Evolutionary conservation across 768 basidiomycete species (phyloP).

Genomic region (Rhodocollybia butyracea): DNA sequence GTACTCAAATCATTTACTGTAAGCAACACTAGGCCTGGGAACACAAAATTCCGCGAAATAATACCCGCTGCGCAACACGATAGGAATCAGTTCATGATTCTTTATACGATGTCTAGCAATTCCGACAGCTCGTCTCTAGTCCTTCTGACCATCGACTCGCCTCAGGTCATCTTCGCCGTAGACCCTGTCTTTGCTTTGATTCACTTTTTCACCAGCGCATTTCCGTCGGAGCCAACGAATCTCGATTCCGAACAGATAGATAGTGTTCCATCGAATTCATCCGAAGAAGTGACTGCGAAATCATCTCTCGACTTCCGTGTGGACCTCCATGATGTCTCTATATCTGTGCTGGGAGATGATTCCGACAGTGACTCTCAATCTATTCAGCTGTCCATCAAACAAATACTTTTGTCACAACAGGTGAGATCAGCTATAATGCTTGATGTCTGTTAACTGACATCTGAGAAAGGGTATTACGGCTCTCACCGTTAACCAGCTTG

Average conservation of each 20-base stretch:
- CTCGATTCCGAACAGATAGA: conserved; percentile 11
- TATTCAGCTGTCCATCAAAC: conserved; percentile 79
- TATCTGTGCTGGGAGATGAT: conserved; percentile 87
- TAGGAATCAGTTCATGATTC: conserved; percentile 89
- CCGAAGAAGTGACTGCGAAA: conserved; percentile 13
- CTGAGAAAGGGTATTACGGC: conserved; percentile 68
- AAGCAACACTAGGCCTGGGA: conserved; percentile 80
- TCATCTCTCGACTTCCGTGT: conserved; percentile 61
- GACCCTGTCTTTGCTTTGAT: conserved; percentile 90
- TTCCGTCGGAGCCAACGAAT: conserved; percentile 18
- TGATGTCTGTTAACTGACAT: not conserved
- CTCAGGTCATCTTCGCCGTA: conserved; percentile 86
- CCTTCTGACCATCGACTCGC: conserved; percentile 88
- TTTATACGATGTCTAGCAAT: conserved; percentile 78
- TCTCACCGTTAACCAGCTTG: conserved; percentile 73
- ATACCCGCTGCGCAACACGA: conserved; percentile 88
- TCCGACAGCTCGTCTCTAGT: conserved; percentile 56
- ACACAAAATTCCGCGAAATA: conserved; percentile 88
- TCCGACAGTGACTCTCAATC: conserved; percentile 76
- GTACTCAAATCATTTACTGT: conserved; percentile 90
- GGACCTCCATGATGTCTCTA: conserved; percentile 86
- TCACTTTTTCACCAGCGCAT: conserved; percentile 73
- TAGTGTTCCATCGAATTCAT: conserved; percentile 8
- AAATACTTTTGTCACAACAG: conserved; percentile 89
- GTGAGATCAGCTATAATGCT: conserved; percentile 31